Base-by-base conservation (phyloP, 2,329 filamentous ascomycete species). In the Pseudogymnoascus sp. region DNA sequence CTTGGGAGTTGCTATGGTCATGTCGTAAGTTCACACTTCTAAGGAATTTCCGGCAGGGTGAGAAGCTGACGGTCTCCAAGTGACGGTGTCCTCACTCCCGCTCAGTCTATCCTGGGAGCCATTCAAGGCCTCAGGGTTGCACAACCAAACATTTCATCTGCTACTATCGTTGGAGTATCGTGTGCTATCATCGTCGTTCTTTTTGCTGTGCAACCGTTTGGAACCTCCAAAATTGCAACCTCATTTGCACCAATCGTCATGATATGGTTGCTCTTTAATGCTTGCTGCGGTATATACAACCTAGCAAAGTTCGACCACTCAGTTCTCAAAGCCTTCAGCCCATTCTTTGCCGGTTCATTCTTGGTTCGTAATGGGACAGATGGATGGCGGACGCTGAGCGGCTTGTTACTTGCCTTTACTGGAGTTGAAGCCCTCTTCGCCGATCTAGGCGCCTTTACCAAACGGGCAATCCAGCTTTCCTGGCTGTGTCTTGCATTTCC, bases 401-500 rank as follows among this genome's bases (percentile, higher is more conserved):
- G 89, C 4, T 82, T 92, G 18, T 74, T 92, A 1, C 80, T 92
- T 8, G 82, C 86, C 2, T 92, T 92, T 69, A 92, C 89, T 1
- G 89, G 86, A 16, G 87, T 90, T n/a, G 89, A 92, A 72, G 88
- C 89, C 1, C 78, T 92, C 0, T 92, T 91, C 70, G 89, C 89
- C 3, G 89, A 92, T 69, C 78, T 92, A 5, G 89, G 89, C 35
- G 89, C 89, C 21, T 92, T 92, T 73, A 84, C 82, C 72, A 80
- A 82, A 68, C 77, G 81, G 44, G 88, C 89, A 0, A 85, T 92
- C 61, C 88, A 90, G 70, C 78, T 92, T 14, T 87, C 83, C 47
- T 92, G 89, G 89, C 76, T 91, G 3, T 78, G 79, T 61, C 85
- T 85, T 67, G 82, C 83, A 2, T 89, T 85, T 65, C 90, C 90